Evolutionary conservation across 805 yeast species (phyloP).

Genomic region (Candida qinlingensis): DNA sequence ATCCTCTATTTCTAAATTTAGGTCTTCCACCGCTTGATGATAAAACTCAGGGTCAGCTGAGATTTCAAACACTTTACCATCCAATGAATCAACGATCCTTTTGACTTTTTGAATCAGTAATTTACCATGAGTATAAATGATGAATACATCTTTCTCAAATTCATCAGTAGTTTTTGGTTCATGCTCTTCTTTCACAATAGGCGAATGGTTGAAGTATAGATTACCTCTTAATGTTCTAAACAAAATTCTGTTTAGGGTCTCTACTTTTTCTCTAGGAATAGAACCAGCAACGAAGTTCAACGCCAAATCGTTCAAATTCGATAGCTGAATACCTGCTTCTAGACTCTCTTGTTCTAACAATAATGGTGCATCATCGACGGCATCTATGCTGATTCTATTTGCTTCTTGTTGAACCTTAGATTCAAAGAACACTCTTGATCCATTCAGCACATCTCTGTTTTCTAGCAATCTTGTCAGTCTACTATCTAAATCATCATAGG

Average conservation of each 20-base stretch:
- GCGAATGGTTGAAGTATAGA: conserved; percentile 68
- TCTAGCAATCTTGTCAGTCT: conserved; percentile 67
- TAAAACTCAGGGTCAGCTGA: conserved; percentile 34
- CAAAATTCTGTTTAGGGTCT: conserved; percentile 69
- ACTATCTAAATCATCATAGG: conserved; percentile 57
- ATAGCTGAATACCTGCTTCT: conserved; percentile 30
- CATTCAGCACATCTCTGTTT: conserved; percentile 55
- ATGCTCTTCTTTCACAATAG: conserved; percentile 62
- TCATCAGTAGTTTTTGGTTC: conserved; percentile 52
- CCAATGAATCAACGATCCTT: conserved; percentile 85
- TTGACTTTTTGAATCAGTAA: conserved; percentile 65
- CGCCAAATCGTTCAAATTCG: conserved; percentile 22
- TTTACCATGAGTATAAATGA: conserved; percentile 89
- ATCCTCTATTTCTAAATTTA: conserved; percentile 29
- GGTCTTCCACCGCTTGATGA: conserved; percentile 23
- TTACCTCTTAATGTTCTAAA: conserved; percentile 96
- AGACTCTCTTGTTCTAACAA: conserved; percentile 30
- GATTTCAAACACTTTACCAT: conserved; percentile 68
- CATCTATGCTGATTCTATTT: conserved; percentile 30
- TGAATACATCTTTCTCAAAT: conserved; percentile 74
- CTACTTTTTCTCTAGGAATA: conserved; percentile 64
- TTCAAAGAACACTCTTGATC: conserved; percentile 44
- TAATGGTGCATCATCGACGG: conserved; percentile 34
- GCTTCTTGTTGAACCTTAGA: conserved; percentile 28
- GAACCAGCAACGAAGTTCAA: conserved; percentile 58